These are phyloP conservation scores for Aegilops speltoides DNA, from an alignment of 176 grass and related monocot species.

Conservation along the genomic window DNA sequence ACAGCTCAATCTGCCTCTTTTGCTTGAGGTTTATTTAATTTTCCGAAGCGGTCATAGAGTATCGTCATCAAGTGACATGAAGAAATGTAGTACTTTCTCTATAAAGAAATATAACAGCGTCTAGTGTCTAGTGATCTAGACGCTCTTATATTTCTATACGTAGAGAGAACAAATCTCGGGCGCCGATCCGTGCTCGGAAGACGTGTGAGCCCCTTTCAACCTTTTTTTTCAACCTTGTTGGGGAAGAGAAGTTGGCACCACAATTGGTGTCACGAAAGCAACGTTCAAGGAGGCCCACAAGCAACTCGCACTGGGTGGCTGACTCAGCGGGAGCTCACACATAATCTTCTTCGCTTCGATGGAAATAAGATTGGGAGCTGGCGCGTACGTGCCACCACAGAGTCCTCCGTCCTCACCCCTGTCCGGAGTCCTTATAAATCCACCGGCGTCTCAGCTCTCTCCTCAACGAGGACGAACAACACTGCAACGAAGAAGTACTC, in stretches of 20 bases:
- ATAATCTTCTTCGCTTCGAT: not conserved
- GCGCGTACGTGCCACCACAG: not conserved
- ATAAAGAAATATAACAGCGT: too few relatives aligned
- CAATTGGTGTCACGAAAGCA: not conserved
- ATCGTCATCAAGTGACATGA: too few relatives aligned
- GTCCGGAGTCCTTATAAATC: constrained; percentile 14
- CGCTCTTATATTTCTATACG: too few relatives aligned
- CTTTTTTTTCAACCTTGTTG: not conserved
- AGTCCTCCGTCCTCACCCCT: not conserved
- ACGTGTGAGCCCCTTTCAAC: not conserved
- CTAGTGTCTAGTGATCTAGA: too few relatives aligned
- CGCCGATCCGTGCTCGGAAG: too few relatives aligned
- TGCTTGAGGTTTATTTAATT: too few relatives aligned
- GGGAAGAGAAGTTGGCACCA: not conserved
- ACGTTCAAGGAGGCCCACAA: not conserved
- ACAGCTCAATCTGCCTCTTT: too few relatives aligned
- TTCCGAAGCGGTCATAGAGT: too few relatives aligned
- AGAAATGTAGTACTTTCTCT: too few relatives aligned
- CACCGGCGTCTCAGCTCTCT: not conserved
- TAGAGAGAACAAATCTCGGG: too few relatives aligned
- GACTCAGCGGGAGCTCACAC: constrained; percentile 7
- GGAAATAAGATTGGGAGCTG: constrained; percentile 28
- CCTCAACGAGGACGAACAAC: not conserved
- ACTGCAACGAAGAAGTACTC: too few relatives aligned
- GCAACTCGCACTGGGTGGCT: not conserved